Evolutionary conservation across 2,329 filamentous ascomycete genomes (phyloP), one percentile per base, ranked within the genome.

Genomic region (Aspergillus nomiae): DNA sequence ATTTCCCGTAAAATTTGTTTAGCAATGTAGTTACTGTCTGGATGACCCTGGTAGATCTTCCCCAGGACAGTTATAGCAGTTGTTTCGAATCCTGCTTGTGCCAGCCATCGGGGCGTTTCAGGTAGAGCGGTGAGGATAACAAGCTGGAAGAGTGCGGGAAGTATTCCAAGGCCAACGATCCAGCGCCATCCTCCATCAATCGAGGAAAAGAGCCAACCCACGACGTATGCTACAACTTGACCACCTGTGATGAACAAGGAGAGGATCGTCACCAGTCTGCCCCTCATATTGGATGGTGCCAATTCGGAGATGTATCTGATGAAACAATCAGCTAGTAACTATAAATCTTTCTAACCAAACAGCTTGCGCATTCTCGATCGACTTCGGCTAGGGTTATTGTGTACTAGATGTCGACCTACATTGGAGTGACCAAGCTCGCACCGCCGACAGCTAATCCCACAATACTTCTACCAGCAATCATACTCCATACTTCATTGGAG

Each of bases 91-190:
- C 89, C 90, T 3, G 84, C 87, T 74, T 89, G 89, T 24, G 96
- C 89, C 26, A 97, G 83, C 90, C 92, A 97, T 28, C 94, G 85
- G 38, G 94, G 94, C 14, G 92, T 96, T 78, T 98, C 94, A 0
- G 93, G 93, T 86, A 97, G 90, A 58, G 87, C 82, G 2, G 87
- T 70, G 63, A 97, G 80, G 60, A 96, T 80, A 0, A 83, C 74
- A 6, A 87, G 85, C 75, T 97, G 94, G 4, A 93, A 60, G 0
- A 86, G 76, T 0, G 93, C 94, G 0, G 94, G 94, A 30, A 90
- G 65, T 10, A 91, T 91, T 0, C 94, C 94, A 0, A 97, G 78
- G 0, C 94, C 94, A 0, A 97, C 93, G 86, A 97, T 94, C 89
- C 91, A 96, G 56, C 92, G 84, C 94, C 94, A 98, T 1, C 90